Evolutionary conservation across 306 rosid species (phyloP).

Genomic region (Castanopsis chinensis): DNA sequence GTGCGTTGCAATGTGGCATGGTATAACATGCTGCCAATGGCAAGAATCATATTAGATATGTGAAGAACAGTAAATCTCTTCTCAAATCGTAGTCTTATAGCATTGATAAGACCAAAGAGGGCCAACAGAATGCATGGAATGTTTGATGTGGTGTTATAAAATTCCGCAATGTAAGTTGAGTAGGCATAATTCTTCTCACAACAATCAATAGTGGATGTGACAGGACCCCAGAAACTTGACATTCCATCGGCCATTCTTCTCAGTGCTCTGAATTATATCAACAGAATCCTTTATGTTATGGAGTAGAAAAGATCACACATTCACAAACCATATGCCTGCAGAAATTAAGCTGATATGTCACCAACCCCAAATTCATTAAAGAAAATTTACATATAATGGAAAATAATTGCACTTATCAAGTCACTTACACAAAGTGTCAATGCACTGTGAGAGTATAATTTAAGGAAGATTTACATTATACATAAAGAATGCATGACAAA

Average conservation of each 20-base stretch:
- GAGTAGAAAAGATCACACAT: conserved; percentile 34
- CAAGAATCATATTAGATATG: conserved; percentile 81
- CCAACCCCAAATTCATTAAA: not conserved
- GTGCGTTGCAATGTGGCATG: conserved; percentile 83
- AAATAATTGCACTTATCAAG: not conserved
- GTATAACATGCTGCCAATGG: conserved; percentile 86
- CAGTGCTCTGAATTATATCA: conserved; percentile 12
- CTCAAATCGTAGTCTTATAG: conserved; percentile 81
- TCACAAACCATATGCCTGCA: conserved; percentile 39
- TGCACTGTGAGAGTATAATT: not conserved
- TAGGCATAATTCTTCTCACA: conserved; percentile 77
- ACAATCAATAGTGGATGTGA: conserved; percentile 75
- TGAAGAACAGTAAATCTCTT: conserved; percentile 91
- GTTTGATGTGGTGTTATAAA: conserved; percentile 82
- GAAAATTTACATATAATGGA: not conserved
- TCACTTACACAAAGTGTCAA: not conserved
- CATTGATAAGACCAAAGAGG: conserved; percentile 80
- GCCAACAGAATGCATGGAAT: conserved; percentile 85
- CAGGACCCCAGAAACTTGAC: conserved; percentile 93
- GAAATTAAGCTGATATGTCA: conserved; percentile 12
- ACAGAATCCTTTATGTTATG: conserved; percentile 11
- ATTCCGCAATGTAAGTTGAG: conserved; percentile 87
- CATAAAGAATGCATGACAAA: not conserved
- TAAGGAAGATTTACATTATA: not conserved
- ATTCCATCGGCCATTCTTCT: conserved; percentile 61